phyloP scores from a whole-genome alignment of 108 stramenopile genomes.

The Nitzschia palea region DNA sequence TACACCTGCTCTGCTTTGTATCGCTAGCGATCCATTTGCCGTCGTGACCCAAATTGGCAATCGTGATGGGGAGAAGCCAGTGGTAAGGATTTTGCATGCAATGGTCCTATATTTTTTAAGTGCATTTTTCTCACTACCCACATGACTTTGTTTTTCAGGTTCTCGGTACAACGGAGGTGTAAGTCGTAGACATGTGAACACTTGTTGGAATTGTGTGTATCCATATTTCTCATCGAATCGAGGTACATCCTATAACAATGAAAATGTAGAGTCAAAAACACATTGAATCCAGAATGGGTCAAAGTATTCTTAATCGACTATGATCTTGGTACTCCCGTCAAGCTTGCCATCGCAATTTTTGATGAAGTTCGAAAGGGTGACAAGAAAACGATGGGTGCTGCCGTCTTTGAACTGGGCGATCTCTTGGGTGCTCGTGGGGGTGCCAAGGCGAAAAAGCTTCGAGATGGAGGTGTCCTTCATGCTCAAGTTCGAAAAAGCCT shows the following conservation, averaged over 20 bases:
- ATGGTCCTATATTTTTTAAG: no score
- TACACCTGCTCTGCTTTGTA: no score
- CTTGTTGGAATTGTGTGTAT: no score
- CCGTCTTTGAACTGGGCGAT: conserved; percentile 68
- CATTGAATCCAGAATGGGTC: conserved; percentile 63
- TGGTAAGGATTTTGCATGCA: no score
- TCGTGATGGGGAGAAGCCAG: conserved; percentile 39
- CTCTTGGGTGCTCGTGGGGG: conserved; percentile 70
- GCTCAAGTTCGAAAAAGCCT: conserved; percentile 29
- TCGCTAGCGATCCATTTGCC: conserved; percentile 61
- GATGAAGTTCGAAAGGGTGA: conserved; percentile 49
- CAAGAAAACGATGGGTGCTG: conserved; percentile 63
- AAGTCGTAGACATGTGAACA: conserved; percentile 18
- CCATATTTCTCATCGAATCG: no score
- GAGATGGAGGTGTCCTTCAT: conserved; percentile 42
- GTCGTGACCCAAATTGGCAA: conserved; percentile 65
- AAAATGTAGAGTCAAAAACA: conserved; percentile 71
- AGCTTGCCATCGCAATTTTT: conserved; percentile 44
- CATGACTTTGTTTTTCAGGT: conserved; percentile 29
- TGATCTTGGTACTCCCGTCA: conserved; percentile 59
- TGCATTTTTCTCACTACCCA: no score
- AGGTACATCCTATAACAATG: no score
- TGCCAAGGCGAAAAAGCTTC: conserved; percentile 61
- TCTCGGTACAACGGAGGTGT: conserved; percentile 72
- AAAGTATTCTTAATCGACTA: conserved; percentile 64